phyloP scores from a whole-genome alignment of 1,284 basidiomycete genomes.

The Inonotus hispidus region DNA sequence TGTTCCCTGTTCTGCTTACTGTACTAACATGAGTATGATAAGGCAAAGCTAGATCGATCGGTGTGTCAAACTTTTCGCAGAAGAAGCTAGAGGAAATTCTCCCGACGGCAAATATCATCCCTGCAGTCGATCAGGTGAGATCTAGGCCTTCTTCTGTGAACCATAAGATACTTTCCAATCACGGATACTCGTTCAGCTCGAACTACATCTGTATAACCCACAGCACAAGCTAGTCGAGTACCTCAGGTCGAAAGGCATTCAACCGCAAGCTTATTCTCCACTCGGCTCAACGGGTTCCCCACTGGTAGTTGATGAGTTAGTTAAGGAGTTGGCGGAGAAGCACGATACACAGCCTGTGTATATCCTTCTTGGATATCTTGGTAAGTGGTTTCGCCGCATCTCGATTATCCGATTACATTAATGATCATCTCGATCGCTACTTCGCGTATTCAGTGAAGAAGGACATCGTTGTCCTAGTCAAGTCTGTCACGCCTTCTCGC shows the following conservation, averaged over 20 bases:
- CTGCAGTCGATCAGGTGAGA: slow-evolving; percentile 70
- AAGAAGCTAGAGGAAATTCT: slow-evolving; percentile 56
- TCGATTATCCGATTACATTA: background rate
- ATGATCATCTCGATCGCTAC: background rate
- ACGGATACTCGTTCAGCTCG: slow-evolving; percentile 25
- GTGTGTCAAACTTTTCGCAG: slow-evolving; percentile 68
- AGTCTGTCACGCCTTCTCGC: slow-evolving; percentile 71
- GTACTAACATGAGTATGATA: background rate
- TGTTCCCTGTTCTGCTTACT: slow-evolving; percentile 18
- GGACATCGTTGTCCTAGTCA: slow-evolving; percentile 63
- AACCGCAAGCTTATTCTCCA: slow-evolving; percentile 71
- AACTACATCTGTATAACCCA: slow-evolving; percentile 69
- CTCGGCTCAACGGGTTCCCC: slow-evolving; percentile 39
- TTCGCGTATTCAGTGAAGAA: slow-evolving; percentile 45
- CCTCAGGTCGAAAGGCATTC: slow-evolving; percentile 58
- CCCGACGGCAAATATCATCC: slow-evolving; percentile 54
- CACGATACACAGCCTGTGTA: slow-evolving; percentile 50
- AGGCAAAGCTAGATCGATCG: slow-evolving; percentile 26
- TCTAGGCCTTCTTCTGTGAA: background rate
- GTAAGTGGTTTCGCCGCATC: background rate
- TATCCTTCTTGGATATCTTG: slow-evolving; percentile 49
- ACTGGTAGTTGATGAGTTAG: slow-evolving; percentile 37
- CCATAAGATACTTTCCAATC: background rate
- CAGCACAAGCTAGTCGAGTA: slow-evolving; percentile 60
- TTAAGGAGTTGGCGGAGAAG: slow-evolving; percentile 49